Base-by-base conservation (phyloP, 768 basidiomycete genomes). In the Sporobolomyces pararoseus region DNA sequence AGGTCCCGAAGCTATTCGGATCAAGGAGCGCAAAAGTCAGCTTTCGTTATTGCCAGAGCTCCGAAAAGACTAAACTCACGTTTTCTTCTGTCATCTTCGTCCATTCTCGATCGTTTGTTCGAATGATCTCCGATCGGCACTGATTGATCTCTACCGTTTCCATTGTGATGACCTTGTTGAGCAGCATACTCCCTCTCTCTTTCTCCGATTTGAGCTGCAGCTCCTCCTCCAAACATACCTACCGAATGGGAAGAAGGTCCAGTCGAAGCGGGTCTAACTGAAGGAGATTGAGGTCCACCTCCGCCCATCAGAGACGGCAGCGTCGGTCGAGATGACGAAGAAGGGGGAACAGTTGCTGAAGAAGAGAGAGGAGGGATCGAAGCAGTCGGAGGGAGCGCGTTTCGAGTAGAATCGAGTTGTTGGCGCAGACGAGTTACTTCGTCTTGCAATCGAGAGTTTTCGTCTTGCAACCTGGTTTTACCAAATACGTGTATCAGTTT, bases 371-470 rank as follows among this genome's bases (percentile, higher is more conserved):
- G 47, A 42, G 47, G 21, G 35, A 29, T 21, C 35, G 55, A 25
- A 10, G 37, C 27, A 25, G 58, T 13, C 7, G 27, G 42, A 16
- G 27, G 58, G 47, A 6, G n/a, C 34, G 73, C 55, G n/a, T 49
- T 27, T 21, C 64, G 53, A 37, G 52, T 31, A 27, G 66, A 44
- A n/a, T 78, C 78, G 61, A 78, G 66, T 31, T 77, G 72, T 7
- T 75, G 71, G 13, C 77, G 76, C 16, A 78, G 66, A 31, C 74
- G 73, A 2, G 63, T 34, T 60, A 76, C 75, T 39, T 78, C 76
- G 25, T 76, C 75, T 63, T 78, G 65, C 16, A 70, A 34, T 1
- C 68, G 61, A 16, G 52, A 53, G 52, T 63, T 70, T n/a, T 73
- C 72, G 5, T 73, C 68, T 55, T 70, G 68, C 46, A 73, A 57